Evolutionary conservation across 1,284 basidiomycete genomes (phyloP).

Genomic region (Serendipita sp.): DNA sequence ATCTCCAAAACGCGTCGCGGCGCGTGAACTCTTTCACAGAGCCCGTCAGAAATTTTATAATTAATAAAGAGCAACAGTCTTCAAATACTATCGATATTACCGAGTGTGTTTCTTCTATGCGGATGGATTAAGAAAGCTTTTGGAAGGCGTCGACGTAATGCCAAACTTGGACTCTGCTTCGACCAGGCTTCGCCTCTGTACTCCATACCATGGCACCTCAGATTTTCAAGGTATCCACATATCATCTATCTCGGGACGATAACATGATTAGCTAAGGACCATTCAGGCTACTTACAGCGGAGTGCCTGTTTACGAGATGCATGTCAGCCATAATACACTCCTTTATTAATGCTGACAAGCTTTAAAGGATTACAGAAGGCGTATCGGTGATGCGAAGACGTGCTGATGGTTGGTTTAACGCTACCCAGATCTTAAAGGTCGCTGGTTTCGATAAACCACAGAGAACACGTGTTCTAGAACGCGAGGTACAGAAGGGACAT

Average conservation of each 20-base stretch:
- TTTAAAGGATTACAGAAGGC: constrained; percentile 76
- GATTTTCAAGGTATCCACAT: background rate
- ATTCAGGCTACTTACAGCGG: constrained; percentile 72
- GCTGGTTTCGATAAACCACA: constrained; percentile 99
- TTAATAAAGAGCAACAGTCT: too few relatives aligned
- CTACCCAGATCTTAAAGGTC: constrained; percentile 98
- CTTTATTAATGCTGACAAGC: constrained; percentile 17
- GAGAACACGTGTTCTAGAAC: constrained; percentile 89
- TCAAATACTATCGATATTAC: too few relatives aligned
- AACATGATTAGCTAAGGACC: constrained; percentile 5
- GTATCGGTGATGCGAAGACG: constrained; percentile 96
- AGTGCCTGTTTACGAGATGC: constrained; percentile 80
- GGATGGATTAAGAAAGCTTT: too few relatives aligned
- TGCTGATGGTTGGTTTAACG: constrained; percentile 94
- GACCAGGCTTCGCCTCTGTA: background rate
- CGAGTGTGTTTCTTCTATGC: too few relatives aligned
- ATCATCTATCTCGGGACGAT: background rate
- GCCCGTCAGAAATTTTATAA: background rate
- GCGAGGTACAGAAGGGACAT: constrained; percentile 96
- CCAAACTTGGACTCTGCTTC: background rate
- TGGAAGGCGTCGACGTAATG: too few relatives aligned
- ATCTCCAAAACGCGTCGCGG: background rate
- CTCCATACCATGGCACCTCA: background rate
- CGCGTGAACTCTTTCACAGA: background rate
- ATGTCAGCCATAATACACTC: constrained; percentile 24